A percentile compares a stretch with the other conserved stretches of the same genome.
These are phyloP conservation scores for Amphichorda felina DNA, from an alignment of 2,329 filamentous ascomycete genomes.

Conservation along the genomic window DNA sequence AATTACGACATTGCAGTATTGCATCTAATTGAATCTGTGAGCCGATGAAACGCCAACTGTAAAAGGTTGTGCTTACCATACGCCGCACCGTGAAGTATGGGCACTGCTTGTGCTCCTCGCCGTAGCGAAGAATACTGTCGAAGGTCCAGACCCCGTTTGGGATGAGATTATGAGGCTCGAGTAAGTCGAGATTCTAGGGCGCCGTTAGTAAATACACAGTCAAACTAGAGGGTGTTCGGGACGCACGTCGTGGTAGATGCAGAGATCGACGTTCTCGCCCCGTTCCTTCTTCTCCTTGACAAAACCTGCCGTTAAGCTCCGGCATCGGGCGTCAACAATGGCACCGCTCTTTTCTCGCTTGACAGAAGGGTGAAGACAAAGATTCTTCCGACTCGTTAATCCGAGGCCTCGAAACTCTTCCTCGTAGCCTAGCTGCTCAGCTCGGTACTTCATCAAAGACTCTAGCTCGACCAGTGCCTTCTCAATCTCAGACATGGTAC, in stretches of 20 bases:
- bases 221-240: not conserved
- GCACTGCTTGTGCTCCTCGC: constrained; percentile 92
- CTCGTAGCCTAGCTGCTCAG: constrained; percentile 75
- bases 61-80: constrained; percentile 53
- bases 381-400: constrained; percentile 89
- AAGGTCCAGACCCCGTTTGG: constrained; percentile 94
- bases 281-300: constrained; percentile 95
- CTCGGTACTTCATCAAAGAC: constrained; percentile 86
- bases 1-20: constrained; percentile 98
- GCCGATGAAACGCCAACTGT: not conserved
- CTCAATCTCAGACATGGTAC: constrained; percentile 98
- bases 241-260: constrained; percentile 80
- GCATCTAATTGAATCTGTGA: constrained; percentile 51
- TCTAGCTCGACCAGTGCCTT: constrained; percentile 90
- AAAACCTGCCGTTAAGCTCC: constrained; percentile 91
- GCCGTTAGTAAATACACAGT: too few relatives aligned
- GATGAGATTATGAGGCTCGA: constrained; percentile 90
- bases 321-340: constrained; percentile 89
- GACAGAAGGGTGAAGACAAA: constrained; percentile 92
- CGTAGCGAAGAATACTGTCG: constrained; percentile 77
- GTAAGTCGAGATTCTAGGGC: constrained; percentile 76
- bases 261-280: constrained; percentile 88
- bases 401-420: constrained; percentile 92
- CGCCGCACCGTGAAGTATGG: constrained; percentile 92
- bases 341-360: constrained; percentile 92